phyloP scores from a whole-genome alignment of 352 stramenopile genomes.

The Pythium utonaiense region DNA sequence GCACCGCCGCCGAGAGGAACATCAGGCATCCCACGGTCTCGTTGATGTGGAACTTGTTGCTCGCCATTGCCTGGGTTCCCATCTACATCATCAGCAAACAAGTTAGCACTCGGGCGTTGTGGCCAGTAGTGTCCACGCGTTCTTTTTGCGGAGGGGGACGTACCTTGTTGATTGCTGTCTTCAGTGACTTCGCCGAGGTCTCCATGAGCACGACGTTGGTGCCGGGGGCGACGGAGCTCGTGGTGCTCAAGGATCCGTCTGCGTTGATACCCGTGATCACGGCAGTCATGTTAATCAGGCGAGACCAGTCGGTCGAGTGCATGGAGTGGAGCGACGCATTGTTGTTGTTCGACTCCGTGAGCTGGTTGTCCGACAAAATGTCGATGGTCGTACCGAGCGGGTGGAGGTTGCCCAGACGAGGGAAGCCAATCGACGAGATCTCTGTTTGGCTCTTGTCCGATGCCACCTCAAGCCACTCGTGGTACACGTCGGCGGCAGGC shows the following conservation, averaged over 20 bases:
- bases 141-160: neutral
- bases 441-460: conserved; percentile 74
- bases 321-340: conserved; percentile 67
- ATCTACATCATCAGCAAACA: conserved; percentile 37
- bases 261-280: conserved; percentile 86
- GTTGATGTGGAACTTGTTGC: conserved; percentile 78
- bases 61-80: conserved; percentile 64
- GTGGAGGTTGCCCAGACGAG: conserved; percentile 77
- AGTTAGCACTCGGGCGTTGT: neutral
- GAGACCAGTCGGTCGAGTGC: conserved; percentile 78
- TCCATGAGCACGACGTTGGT: conserved; percentile 88
- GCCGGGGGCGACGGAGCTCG: conserved; percentile 66
- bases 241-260: conserved; percentile 77
- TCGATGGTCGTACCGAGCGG: conserved; percentile 80
- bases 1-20: conserved; percentile 83
- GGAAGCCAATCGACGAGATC: conserved; percentile 73
- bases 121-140: neutral
- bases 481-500: conserved; percentile 75
- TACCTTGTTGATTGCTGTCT: conserved; percentile 84
- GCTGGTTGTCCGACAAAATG: conserved; percentile 59
- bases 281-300: conserved; percentile 82
- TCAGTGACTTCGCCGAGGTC: conserved; percentile 72
- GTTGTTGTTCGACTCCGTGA: conserved; percentile 43
- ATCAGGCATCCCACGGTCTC: conserved; percentile 84
- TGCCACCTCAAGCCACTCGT: conserved; percentile 81